A percentile compares a stretch with the other conserved stretches of the same genome.
Evolutionary conservation across 768 basidiomycete genomes (phyloP).

Genomic region (Erythrobasidium yunnanense): DNA sequence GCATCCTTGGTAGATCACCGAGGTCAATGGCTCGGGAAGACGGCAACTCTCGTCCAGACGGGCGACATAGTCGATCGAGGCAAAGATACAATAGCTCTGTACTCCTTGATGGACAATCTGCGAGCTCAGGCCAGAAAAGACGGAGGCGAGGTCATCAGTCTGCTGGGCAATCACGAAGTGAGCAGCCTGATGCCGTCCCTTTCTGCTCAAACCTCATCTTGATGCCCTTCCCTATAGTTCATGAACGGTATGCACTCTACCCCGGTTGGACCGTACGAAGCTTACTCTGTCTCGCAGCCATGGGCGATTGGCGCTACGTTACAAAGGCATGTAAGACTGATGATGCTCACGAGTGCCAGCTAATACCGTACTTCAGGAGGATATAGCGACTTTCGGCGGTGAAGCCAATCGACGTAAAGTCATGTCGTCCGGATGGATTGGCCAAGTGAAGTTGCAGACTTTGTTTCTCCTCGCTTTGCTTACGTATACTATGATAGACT

Average conservation of each 20-base stretch:
- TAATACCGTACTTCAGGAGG: neutral
- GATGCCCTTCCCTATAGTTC: neutral
- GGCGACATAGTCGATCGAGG: constrained; percentile 51
- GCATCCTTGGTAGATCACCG: constrained; percentile 27
- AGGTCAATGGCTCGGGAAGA: constrained; percentile 20
- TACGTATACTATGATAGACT: too few species aligned
- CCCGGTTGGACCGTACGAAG: neutral
- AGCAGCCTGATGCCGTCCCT: constrained; percentile 55
- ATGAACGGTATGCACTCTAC: constrained; percentile 8
- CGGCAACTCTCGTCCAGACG: constrained; percentile 27
- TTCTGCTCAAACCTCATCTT: constrained; percentile 44
- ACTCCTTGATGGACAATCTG: constrained; percentile 69
- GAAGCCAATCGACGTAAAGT: constrained; percentile 29
- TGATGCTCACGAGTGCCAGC: neutral
- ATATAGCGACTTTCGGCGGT: constrained; percentile 27
- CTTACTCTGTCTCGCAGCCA: neutral
- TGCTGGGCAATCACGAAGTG: constrained; percentile 91
- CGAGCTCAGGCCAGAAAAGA: constrained; percentile 58
- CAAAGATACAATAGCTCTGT: constrained; percentile 77
- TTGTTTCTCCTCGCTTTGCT: too few species aligned
- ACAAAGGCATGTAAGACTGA: constrained; percentile 25
- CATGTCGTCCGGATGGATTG: constrained; percentile 33
- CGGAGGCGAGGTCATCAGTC: constrained; percentile 63
- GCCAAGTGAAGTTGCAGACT: constrained; percentile 16
- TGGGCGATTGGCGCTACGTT: constrained; percentile 33